phyloP scores from a whole-genome alignment of 768 basidiomycete species.

The Calocybe cyanea region DNA sequence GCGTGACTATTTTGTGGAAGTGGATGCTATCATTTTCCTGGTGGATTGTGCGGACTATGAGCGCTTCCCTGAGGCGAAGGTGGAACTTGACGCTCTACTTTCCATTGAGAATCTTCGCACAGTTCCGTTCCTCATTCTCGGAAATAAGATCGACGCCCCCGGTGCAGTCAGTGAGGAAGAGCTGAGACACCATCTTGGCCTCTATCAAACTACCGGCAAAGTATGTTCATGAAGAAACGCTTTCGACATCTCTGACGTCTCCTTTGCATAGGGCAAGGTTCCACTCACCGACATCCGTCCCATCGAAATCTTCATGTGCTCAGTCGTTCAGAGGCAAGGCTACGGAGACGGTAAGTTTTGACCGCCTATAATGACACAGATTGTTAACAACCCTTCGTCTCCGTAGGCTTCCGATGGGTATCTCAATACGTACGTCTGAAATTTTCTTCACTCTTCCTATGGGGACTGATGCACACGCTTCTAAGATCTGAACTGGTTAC shows the following conservation, averaged over 20 bases:
- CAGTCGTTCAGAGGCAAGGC: conserved; percentile 97
- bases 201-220: conserved; percentile 99
- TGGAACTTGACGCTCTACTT: conserved; percentile 93
- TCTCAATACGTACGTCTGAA: conserved; percentile 83
- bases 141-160: conserved; percentile 99
- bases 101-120: conserved; percentile 93
- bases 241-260: conserved; percentile 5
- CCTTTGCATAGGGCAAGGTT: conserved; percentile 81
- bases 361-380: background rate
- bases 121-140: conserved; percentile 97
- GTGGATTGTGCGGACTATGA: conserved; percentile 97
- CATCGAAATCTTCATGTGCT: conserved; percentile 99
- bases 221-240: conserved; percentile 42
- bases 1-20: conserved; percentile 99
- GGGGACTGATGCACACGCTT: background rate
- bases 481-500: conserved; percentile 32
- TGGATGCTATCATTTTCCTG: conserved; percentile 97
- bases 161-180: conserved; percentile 98
- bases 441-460: background rate
- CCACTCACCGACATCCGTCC: conserved; percentile 95
- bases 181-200: conserved; percentile 87
- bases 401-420: conserved; percentile 88
- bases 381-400: conserved; percentile 10
- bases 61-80: conserved; percentile 94
- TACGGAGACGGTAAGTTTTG: conserved; percentile 82